Conservation (phyloP, 345 rosid genomes). For the Hypericum perforatum region DNA sequence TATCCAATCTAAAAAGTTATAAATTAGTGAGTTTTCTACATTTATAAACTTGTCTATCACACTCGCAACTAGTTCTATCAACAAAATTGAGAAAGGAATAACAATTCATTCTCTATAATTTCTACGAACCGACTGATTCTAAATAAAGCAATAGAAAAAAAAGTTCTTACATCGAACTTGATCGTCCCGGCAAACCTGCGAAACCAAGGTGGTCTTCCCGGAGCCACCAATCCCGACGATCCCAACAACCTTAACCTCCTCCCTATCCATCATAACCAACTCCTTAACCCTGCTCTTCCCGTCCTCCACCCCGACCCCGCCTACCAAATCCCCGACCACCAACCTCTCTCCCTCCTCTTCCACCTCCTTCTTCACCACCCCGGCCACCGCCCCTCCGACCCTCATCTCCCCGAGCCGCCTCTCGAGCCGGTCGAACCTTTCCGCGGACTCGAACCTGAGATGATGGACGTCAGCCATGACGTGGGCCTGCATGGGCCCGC, state of each 20-base stretch:
- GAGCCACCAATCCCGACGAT: slow-evolving; percentile 82
- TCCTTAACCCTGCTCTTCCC: slow-evolving; percentile 71
- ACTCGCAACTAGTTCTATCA: too few relatives aligned
- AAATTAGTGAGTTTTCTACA: too few relatives aligned
- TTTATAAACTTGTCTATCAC: too few relatives aligned
- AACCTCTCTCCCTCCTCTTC: slow-evolving; percentile 30
- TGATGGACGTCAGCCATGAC: slow-evolving; percentile 62
- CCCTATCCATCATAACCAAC: slow-evolving; percentile 41
- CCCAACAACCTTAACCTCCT: slow-evolving; percentile 36
- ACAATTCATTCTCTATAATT: neutral
- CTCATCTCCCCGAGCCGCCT: slow-evolving; percentile 48
- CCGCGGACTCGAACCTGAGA: slow-evolving; percentile 29
- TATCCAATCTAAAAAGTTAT: too few relatives aligned
- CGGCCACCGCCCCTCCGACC: slow-evolving; percentile 42
- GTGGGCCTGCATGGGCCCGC: slow-evolving; percentile 31
- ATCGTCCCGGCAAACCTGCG: slow-evolving; percentile 49
- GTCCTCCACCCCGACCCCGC: slow-evolving; percentile 37
- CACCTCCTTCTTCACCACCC: slow-evolving; percentile 51
- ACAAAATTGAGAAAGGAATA: neutral
- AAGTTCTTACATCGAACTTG: slow-evolving; percentile 42
- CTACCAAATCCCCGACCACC: slow-evolving; percentile 27
- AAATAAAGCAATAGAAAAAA: slow-evolving; percentile 3
- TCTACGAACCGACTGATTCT: neutral
- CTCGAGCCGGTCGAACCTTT: slow-evolving; percentile 47
- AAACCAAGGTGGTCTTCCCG: slow-evolving; percentile 82